Conservation (phyloP, 2,329 filamentous ascomycete genomes). For the Cercospora janseana region DNA sequence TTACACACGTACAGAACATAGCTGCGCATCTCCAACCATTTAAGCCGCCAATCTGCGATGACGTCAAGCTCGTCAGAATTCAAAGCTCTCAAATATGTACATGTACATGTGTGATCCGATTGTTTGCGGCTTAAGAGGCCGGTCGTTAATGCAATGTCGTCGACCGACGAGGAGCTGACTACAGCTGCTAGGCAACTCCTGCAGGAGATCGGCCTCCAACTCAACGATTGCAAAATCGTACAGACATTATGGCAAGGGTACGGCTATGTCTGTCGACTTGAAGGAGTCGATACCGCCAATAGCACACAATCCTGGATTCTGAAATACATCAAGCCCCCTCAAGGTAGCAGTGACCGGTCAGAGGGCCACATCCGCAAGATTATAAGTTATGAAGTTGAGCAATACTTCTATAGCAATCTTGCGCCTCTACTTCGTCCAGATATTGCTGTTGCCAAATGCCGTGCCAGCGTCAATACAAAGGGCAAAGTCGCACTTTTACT, state of each 20-base stretch:
- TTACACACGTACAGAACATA: too few species aligned
- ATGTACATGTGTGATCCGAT: too few species aligned
- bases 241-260: conserved; percentile 36
- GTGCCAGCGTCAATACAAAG: conserved; percentile 30
- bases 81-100: not conserved
- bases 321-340: conserved; percentile 60
- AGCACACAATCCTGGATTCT: conserved; percentile 48
- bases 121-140: too few species aligned
- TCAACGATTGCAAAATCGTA: not conserved
- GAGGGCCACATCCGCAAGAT: conserved; percentile 66
- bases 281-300: conserved; percentile 37
- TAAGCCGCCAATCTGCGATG: not conserved
- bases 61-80: conserved; percentile 3
- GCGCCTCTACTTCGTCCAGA: conserved; percentile 49
- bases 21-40: too few species aligned
- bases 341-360: conserved; percentile 40
- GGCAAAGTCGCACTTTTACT: conserved; percentile 56
- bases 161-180: not conserved
- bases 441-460: conserved; percentile 52
- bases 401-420: conserved; percentile 61
- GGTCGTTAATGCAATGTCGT: too few species aligned
- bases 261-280: conserved; percentile 56
- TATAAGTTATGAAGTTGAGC: conserved; percentile 65
- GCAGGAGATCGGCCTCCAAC: not conserved
- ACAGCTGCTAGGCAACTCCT: conserved; percentile 1